phyloP scores from a whole-genome alignment of 2,329 filamentous ascomycete genomes.

The Biscogniauxia sp. region DNA sequence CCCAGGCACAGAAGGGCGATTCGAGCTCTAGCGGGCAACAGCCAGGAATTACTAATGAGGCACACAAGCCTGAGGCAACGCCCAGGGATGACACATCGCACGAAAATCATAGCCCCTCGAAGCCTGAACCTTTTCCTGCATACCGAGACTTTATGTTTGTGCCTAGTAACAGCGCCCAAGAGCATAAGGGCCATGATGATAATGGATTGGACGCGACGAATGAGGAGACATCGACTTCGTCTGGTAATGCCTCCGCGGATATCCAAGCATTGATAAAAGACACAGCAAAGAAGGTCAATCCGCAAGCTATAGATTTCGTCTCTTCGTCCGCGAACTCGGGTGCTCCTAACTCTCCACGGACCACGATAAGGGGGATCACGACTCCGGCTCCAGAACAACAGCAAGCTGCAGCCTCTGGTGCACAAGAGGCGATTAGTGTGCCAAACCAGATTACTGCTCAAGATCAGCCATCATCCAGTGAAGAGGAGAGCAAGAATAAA shows the following conservation, averaged over 20 bases:
- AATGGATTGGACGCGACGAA: not conserved
- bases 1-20: not conserved
- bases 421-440: not conserved
- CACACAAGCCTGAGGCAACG: too few relatives aligned
- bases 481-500: too few relatives aligned
- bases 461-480: not conserved
- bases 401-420: too few relatives aligned
- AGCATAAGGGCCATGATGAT: not conserved
- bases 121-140: constrained; percentile 17
- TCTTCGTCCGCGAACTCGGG: not conserved
- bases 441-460: not conserved
- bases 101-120: not conserved
- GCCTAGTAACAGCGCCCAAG: not conserved
- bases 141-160: constrained; percentile 18
- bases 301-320: constrained; percentile 16
- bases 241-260: constrained; percentile 3
- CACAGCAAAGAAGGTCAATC: constrained; percentile 12
- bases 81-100: not conserved
- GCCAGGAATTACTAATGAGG: too few relatives aligned
- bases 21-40: too few relatives aligned
- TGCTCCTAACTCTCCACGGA: not conserved
- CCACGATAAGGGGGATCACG: not conserved
- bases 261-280: not conserved
- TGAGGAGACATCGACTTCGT: not conserved
- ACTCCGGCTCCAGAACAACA: not conserved